Base-by-base conservation (phyloP, 306 rosid species). In the Abrus pulchellus region DNA sequence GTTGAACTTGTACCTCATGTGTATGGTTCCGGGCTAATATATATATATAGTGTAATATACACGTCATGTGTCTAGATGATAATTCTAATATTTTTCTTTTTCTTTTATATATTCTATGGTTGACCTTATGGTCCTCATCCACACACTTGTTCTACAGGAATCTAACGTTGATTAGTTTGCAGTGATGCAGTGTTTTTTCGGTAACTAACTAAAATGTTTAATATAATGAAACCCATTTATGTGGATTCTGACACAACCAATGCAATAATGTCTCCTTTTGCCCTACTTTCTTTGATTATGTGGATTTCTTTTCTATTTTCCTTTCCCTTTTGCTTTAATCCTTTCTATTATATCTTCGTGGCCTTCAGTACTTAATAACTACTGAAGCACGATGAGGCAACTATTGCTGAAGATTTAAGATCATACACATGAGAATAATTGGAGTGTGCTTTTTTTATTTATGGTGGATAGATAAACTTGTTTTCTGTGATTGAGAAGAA, bases 401-500 rank as follows among this genome's bases (percentile, higher is more conserved):
- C 69, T 72, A 72, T 72, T 8, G 14, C 5, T n/a, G 52, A 63
- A 20, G 20, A 20, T 20, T 48, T 10, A 63, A 63, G 13, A 50
- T 77, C 14, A 50, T 11, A 60, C 40, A 47, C 52, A 65, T n/a
- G 60, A 59, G 40, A 82, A 72, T 59, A 85, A 50, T 67, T 79
- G 64, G 53, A 47, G 62, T 49, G 43, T 7, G 13, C n/a, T 48
- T 49, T 64, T 77, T 81, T 59, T 5, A 60, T 60, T 14, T 32
- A 38, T 50, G 34, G 7, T 9, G n/a, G 27, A 32, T 38, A 52
- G 65, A 68, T 36, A 32, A 72, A 59, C 75, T 78, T 67, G 63
- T 27, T 85, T 83, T 3, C n/a, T 53, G 9, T 65, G 71, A 54
- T 78, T 72, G 72, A 79, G 75, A 43, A 67, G 70, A 55, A 67